These are phyloP conservation scores for Magnaporthiopsis poae DNA, from an alignment of 2,329 filamentous ascomycete genomes.

Conservation along the genomic window DNA sequence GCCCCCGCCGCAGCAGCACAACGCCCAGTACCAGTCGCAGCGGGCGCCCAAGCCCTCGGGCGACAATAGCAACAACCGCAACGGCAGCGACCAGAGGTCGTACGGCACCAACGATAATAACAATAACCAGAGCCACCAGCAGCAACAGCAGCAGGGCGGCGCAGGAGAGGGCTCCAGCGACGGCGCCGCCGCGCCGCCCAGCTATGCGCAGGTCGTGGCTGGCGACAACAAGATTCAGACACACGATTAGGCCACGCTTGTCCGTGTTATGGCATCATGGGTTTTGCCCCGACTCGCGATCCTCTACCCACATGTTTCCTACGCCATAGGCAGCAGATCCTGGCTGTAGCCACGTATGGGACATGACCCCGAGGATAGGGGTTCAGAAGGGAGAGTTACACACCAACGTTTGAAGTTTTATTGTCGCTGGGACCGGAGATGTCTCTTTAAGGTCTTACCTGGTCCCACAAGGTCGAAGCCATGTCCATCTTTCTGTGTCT, in stretches of 20 bases:
- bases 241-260: conserved; percentile 34
- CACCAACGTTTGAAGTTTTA: not conserved
- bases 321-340: not conserved
- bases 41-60: conserved; percentile 24
- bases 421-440: not conserved
- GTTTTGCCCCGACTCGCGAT: not conserved
- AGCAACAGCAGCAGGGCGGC: conserved; percentile 17
- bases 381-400: not conserved
- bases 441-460: not conserved
- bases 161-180: conserved; percentile 35
- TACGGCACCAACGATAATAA: conserved; percentile 34
- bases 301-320: not conserved
- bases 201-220: conserved; percentile 80
- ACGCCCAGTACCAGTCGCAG: conserved; percentile 26
- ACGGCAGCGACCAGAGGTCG: conserved; percentile 26
- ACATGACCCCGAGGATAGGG: not conserved
- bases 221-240: conserved; percentile 86
- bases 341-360: not conserved
- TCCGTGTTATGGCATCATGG: too few relatives aligned
- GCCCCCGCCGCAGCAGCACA: conserved; percentile 23
- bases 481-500: not conserved
- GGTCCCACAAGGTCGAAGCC: too few relatives aligned
- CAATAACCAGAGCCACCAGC: conserved; percentile 11
- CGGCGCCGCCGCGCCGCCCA: conserved; percentile 56
- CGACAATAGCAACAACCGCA: conserved; percentile 26